Conservation (phyloP, 441 rosid species). For the Gossypium aridum region DNA sequence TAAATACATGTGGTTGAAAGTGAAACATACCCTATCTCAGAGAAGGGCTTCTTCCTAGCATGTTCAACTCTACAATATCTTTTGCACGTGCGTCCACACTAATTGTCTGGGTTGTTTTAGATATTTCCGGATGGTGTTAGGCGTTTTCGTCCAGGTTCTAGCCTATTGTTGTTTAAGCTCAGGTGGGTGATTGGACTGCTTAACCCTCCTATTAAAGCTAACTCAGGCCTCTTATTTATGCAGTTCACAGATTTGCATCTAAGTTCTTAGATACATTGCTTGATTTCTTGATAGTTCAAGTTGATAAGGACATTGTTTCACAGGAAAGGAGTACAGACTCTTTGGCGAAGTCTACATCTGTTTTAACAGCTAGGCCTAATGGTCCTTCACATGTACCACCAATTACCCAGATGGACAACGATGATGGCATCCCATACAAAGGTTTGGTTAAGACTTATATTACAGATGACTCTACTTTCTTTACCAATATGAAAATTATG, state of each 20-base stretch:
- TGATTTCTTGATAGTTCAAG: not conserved
- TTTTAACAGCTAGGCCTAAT: conserved; percentile 54
- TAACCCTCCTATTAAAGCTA: not conserved
- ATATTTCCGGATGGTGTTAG: not conserved
- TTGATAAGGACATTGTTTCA: conserved; percentile 17
- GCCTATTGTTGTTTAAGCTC: not conserved
- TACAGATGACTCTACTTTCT: not conserved
- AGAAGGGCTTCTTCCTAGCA: not conserved
- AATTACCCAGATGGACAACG: conserved; percentile 50
- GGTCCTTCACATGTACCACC: conserved; percentile 68
- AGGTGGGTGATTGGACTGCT: not conserved
- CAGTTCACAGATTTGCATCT: not conserved
- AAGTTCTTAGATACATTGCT: not conserved
- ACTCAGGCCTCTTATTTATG: not conserved
- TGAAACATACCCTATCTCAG: not conserved
- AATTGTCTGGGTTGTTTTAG: not conserved
- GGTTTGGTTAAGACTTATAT: conserved; percentile 28
- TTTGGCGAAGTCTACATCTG: conserved; percentile 61
- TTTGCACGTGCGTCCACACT: not conserved
- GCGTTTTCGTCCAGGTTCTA: not conserved
- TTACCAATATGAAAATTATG: not conserved
- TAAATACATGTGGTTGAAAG: not conserved
- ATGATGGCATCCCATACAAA: conserved; percentile 69
- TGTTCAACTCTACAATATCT: not conserved
- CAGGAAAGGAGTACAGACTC: conserved; percentile 76